phyloP scores from a whole-genome alignment of 257 asterid genomes.

The Nicotiana tabacum region DNA sequence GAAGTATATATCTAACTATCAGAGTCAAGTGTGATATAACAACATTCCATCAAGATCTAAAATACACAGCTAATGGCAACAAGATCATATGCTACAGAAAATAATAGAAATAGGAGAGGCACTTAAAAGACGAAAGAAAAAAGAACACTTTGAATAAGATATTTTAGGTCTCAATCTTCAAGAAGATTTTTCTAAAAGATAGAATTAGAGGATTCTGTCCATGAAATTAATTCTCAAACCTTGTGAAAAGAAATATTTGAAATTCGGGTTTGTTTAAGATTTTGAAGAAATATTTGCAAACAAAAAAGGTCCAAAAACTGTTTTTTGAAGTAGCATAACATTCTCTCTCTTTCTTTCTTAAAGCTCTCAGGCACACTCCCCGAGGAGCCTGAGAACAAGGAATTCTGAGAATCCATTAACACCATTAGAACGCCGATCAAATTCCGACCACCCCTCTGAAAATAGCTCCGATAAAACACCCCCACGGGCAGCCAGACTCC shows the following conservation, averaged over 20 bases:
- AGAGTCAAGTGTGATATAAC: neutral
- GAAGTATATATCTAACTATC: conserved; percentile 9
- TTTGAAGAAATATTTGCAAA: neutral
- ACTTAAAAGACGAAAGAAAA: neutral
- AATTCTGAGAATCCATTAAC: no score
- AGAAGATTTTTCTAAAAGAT: neutral
- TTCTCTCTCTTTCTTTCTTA: no score
- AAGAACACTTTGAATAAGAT: neutral
- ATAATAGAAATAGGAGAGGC: neutral
- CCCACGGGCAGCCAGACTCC: no score
- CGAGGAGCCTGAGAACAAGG: no score
- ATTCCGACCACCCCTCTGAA: no score
- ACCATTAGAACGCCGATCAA: no score
- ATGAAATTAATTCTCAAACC: neutral
- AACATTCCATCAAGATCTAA: neutral
- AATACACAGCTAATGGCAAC: neutral
- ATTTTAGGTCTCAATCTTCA: neutral
- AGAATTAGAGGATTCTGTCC: neutral
- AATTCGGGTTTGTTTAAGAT: neutral
- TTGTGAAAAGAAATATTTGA: neutral
- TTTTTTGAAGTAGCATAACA: neutral
- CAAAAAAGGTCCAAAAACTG: neutral
- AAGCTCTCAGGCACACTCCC: no score
- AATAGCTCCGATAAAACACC: no score
- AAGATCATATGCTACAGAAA: neutral